A percentile compares a stretch with the other conserved stretches of the same genome.
These are phyloP conservation scores for Coix lacrymajobi DNA, from an alignment of 176 grass and related monocot species.

Conservation along the genomic window DNA sequence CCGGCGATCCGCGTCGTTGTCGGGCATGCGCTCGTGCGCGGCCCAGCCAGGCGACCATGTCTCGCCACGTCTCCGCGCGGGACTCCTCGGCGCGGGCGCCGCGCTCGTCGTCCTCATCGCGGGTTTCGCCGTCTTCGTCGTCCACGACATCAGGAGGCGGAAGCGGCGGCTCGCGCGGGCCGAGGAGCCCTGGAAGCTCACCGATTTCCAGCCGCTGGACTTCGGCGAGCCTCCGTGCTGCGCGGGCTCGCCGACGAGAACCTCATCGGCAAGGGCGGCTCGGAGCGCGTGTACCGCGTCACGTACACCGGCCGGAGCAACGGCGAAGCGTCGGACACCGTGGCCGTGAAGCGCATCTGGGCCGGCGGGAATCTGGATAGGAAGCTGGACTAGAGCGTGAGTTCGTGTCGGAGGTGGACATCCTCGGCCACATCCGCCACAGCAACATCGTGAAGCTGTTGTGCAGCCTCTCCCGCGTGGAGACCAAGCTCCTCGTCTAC, in stretches of 20 bases:
- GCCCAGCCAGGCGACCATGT: slow-evolving; percentile 7
- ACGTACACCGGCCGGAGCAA: slow-evolving; percentile 16
- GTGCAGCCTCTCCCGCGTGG: slow-evolving; percentile 67
- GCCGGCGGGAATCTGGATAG: slow-evolving; percentile 34
- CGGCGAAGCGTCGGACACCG: slow-evolving; percentile 9
- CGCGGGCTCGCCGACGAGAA: slow-evolving; percentile 70
- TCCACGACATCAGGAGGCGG: slow-evolving; percentile 39
- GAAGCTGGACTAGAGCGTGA: slow-evolving; percentile 47
- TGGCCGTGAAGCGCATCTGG: slow-evolving; percentile 86
- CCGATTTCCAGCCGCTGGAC: slow-evolving; percentile 58
- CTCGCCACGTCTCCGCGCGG: slow-evolving; percentile 30
- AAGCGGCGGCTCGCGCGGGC: slow-evolving; percentile 23
- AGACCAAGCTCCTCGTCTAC: slow-evolving; percentile 88
- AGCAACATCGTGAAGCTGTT: slow-evolving; percentile 76
- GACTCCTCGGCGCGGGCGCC: slow-evolving; percentile 42
- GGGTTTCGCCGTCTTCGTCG: slow-evolving; percentile 20
- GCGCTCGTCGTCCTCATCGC: slow-evolving; percentile 30
- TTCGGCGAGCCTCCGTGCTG: slow-evolving; percentile 52
- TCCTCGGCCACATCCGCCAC: slow-evolving; percentile 74
- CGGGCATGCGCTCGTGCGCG: slow-evolving; percentile 36
- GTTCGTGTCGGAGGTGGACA: slow-evolving; percentile 76
- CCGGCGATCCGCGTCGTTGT: not conserved
- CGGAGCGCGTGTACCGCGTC: slow-evolving; percentile 63
- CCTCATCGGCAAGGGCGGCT: slow-evolving; percentile 66
- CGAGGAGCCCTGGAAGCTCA: slow-evolving; percentile 68